Percentiles rank a stretch among this genome's conserved stretches.
phyloP scores from a whole-genome alignment of 345 rosid species.

The Linum trigynum region DNA sequence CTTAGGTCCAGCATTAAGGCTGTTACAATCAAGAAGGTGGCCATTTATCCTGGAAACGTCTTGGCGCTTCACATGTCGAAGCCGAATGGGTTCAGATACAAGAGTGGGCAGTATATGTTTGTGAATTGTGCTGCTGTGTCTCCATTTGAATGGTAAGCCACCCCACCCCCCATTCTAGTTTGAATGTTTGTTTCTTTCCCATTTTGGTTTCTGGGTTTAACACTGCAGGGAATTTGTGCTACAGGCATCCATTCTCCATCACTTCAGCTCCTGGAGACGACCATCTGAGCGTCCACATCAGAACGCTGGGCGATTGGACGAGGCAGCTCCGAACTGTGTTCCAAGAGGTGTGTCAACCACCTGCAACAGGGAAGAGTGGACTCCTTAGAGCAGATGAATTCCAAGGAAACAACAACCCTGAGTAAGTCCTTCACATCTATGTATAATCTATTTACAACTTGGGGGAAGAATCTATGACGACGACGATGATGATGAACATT shows the following conservation, averaged over 20 bases:
- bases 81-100: constrained; percentile 73
- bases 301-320: constrained; percentile 81
- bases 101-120: constrained; percentile 81
- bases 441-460: not conserved
- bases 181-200: not conserved
- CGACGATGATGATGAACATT: not conserved
- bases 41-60: constrained; percentile 72
- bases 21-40: constrained; percentile 54
- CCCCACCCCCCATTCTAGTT: too few species aligned
- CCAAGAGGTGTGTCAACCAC: constrained; percentile 58
- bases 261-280: constrained; percentile 84
- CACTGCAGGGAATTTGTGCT: not conserved
- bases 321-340: constrained; percentile 57
- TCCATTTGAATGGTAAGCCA: constrained; percentile 63
- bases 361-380: constrained; percentile 55
- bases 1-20: constrained; percentile 63
- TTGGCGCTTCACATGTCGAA: constrained; percentile 60
- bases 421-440: constrained; percentile 28
- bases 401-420: constrained; percentile 41
- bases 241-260: constrained; percentile 87
- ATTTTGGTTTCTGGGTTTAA: too few species aligned
- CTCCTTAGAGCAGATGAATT: constrained; percentile 48
- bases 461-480: not conserved
- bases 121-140: constrained; percentile 77
- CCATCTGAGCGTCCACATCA: constrained; percentile 63